Percentiles rank a stretch among this genome's conserved stretches.
Conservation (phyloP, 352 stramenopile genomes). For the Pythium rhizo-oryzae region DNA sequence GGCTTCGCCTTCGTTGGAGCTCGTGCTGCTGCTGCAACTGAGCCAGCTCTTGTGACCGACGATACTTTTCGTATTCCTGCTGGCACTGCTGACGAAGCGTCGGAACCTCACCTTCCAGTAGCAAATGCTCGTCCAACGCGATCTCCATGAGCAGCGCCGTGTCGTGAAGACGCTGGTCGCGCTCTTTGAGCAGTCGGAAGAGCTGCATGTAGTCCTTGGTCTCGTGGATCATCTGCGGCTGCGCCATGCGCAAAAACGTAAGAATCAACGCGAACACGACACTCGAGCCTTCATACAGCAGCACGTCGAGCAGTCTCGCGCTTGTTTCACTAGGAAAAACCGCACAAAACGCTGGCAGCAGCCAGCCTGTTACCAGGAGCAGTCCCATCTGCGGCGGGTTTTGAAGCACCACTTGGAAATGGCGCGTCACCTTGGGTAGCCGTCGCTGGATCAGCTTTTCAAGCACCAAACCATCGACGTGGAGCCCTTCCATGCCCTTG, state of each 20-base stretch:
- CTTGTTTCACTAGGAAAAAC: slow-evolving; percentile 71
- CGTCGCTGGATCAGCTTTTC: slow-evolving; percentile 48
- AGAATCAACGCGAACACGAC: slow-evolving; percentile 63
- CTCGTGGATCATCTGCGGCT: slow-evolving; percentile 53
- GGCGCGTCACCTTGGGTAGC: slow-evolving; percentile 55
- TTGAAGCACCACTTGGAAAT: slow-evolving; percentile 53
- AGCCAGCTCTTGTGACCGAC: slow-evolving; percentile 8
- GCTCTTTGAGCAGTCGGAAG: slow-evolving; percentile 60
- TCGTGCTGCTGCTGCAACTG: slow-evolving; percentile 10
- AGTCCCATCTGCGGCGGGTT: slow-evolving; percentile 57
- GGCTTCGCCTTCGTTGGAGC: not conserved
- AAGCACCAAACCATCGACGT: slow-evolving; percentile 58
- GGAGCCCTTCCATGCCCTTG: slow-evolving; percentile 64
- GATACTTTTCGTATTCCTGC: not conserved
- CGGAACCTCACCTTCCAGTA: slow-evolving; percentile 34
- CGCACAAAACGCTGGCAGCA: slow-evolving; percentile 64
- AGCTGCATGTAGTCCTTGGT: slow-evolving; percentile 71
- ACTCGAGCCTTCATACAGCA: slow-evolving; percentile 54
- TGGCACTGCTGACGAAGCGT: slow-evolving; percentile 23
- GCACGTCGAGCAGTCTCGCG: slow-evolving; percentile 61
- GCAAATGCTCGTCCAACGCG: slow-evolving; percentile 48
- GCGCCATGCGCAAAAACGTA: slow-evolving; percentile 55
- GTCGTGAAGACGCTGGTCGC: slow-evolving; percentile 65
- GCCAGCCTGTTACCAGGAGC: slow-evolving; percentile 66
- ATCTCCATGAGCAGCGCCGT: slow-evolving; percentile 61